Evolutionary conservation across 1,139 yeast genomes (phyloP).

Genomic region (Sugiyamaella castrensis): DNA sequence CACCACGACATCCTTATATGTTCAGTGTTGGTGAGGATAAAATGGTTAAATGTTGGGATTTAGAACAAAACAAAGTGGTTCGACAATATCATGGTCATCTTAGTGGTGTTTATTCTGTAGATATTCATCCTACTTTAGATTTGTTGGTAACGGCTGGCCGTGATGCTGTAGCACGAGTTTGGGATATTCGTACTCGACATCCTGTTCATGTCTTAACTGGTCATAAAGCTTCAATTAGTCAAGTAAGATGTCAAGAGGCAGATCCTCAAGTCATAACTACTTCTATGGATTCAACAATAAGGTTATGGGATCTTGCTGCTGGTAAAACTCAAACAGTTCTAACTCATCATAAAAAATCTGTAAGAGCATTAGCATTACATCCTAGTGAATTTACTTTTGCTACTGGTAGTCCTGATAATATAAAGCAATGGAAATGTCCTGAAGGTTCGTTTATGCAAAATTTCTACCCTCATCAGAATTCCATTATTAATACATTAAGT

Average conservation of each 20-base stretch:
- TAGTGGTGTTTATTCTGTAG: slow-evolving; percentile 82
- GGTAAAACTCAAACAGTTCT: slow-evolving; percentile 59
- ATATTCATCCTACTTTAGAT: slow-evolving; percentile 83
- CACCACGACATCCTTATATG: slow-evolving; percentile 77
- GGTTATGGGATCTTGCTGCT: slow-evolving; percentile 82
- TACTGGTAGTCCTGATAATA: slow-evolving; percentile 73
- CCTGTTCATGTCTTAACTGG: slow-evolving; percentile 80
- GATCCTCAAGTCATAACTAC: slow-evolving; percentile 87
- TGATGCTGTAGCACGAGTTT: slow-evolving; percentile 80
- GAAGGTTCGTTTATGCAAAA: slow-evolving; percentile 66
- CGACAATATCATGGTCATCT: slow-evolving; percentile 93
- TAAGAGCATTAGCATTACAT: slow-evolving; percentile 68
- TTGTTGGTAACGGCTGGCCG: slow-evolving; percentile 87
- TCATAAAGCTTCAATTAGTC: slow-evolving; percentile 71
- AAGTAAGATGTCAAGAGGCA: slow-evolving; percentile 60
- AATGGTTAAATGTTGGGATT: slow-evolving; percentile 94
- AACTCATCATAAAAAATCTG: slow-evolving; percentile 82
- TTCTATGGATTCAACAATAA: slow-evolving; percentile 79
- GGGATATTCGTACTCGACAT: slow-evolving; percentile 86
- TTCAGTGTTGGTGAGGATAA: slow-evolving; percentile 94
- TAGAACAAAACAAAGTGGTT: slow-evolving; percentile 77
- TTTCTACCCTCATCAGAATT: slow-evolving; percentile 46
- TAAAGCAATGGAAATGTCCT: slow-evolving; percentile 83
- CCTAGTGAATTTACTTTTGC: slow-evolving; percentile 75
- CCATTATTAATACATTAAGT: slow-evolving; percentile 66